Evolutionary conservation across 2,329 filamentous ascomycete genomes (phyloP).

Genomic region (Blumeria hordei): DNA sequence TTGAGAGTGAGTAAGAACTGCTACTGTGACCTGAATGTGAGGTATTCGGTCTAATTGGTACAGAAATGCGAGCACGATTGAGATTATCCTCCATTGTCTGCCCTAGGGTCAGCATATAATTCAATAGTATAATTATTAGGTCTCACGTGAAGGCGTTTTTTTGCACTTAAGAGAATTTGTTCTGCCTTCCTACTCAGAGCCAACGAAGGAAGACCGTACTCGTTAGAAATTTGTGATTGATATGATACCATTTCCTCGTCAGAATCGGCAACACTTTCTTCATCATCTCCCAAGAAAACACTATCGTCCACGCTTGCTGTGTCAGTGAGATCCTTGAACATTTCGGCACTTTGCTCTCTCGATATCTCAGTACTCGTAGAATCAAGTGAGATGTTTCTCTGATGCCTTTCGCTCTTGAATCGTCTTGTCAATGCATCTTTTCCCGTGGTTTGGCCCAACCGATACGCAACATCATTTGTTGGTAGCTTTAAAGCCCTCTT

Average conservation of each 20-base stretch:
- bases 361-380: constrained; percentile 36
- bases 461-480: constrained; percentile 15
- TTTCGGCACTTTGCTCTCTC: constrained; percentile 19
- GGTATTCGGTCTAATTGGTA: constrained; percentile 26
- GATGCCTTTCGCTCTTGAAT: constrained; percentile 20
- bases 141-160: constrained; percentile 63
- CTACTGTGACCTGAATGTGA: constrained; percentile 21
- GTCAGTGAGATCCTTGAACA: constrained; percentile 39
- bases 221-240: constrained; percentile 13
- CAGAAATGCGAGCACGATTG: constrained; percentile 47
- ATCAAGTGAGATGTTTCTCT: constrained; percentile 30
- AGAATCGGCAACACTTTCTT: constrained; percentile 31
- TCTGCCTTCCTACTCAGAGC: constrained; percentile 66
- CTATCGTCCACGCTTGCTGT: constrained; percentile 36
- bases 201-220: constrained; percentile 37
- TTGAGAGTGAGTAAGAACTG: constrained; percentile 16
- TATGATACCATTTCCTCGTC: constrained; percentile 13
- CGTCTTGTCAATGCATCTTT: constrained; percentile 22
- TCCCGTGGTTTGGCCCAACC: constrained; percentile 18
- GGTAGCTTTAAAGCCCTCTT: constrained; percentile 11
- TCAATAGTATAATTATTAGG: not conserved
- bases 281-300: constrained; percentile 41
- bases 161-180: constrained; percentile 78
- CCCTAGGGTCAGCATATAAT: constrained; percentile 3
- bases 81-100: constrained; percentile 90